Evolutionary conservation across 192 early-diverging fungal species (phyloP).

Genomic region (Coemansia sp.): DNA sequence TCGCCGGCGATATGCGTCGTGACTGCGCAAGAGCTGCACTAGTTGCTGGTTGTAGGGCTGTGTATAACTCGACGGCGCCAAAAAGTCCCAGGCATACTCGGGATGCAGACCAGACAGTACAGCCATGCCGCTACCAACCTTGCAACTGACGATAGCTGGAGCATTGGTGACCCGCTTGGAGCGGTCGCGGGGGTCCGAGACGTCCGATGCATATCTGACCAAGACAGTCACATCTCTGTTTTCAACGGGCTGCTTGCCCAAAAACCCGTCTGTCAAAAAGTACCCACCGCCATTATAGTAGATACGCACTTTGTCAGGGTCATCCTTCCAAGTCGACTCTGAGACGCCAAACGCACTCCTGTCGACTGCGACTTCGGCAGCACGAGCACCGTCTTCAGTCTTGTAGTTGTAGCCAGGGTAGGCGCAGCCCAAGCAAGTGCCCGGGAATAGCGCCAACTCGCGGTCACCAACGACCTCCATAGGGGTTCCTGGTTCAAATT

Average conservation of each 20-base stretch:
- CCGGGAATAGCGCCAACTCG: conserved; percentile 73
- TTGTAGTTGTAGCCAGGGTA: conserved; percentile 86
- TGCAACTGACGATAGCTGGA: conserved; percentile 69
- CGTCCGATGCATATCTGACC: conserved; percentile 48
- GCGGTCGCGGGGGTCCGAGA: conserved; percentile 43
- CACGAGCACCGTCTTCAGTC: conserved; percentile 72
- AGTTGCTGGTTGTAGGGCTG: conserved; percentile 54
- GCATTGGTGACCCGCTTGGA: conserved; percentile 26
- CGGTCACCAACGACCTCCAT: conserved; percentile 75
- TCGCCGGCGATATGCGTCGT: conserved; percentile 56
- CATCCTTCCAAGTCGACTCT: conserved; percentile 40
- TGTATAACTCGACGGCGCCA: conserved; percentile 60
- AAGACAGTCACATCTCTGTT: conserved; percentile 29
- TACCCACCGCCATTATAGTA: conserved; percentile 80
- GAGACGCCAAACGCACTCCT: conserved; percentile 28
- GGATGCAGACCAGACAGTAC: conserved; percentile 82
- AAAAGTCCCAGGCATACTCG: conserved; percentile 69
- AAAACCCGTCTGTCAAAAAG: conserved; percentile 58
- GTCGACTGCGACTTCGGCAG: conserved; percentile 59
- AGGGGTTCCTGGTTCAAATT: conserved; percentile 72
- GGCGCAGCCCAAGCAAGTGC: conserved; percentile 71
- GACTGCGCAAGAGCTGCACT: conserved; percentile 50
- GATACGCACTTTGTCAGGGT: conserved; percentile 42
- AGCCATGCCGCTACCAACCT: conserved; percentile 68
- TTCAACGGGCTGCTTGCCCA: conserved; percentile 15